Evolutionary conservation across 2,329 filamentous ascomycete species (phyloP), one percentile per base, ranked within the genome.

Genomic region (Pseudodiploospora longispora): DNA sequence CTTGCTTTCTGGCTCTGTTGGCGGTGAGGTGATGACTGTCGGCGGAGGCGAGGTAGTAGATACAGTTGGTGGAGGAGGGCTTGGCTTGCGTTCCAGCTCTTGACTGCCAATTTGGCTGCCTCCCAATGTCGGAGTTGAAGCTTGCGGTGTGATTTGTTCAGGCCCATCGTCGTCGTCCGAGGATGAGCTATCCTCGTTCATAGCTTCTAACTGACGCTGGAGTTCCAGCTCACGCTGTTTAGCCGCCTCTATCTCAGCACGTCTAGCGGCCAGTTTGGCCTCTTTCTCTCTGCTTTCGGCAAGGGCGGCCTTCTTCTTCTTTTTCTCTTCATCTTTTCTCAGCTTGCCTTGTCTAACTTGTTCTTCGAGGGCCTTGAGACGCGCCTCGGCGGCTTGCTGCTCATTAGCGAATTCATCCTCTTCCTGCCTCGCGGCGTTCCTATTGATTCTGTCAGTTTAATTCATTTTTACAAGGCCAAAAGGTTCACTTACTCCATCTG

Each of bases 261-360:
- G 82, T 56, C 93, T 87, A 32, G 86, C 84, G 27, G 87, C 87
- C 51, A 96, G 72, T 61, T 85, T 84, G 42, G 82, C 74, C 62
- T 97, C 91, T 61, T 94, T 90, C 56, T 95, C 87, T 64, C 88
- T 91, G 6, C 89, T 80, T 54, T 93, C 87, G 40, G 85, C 85
- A 58, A 86, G 74, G 7, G 89, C 89, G 27, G 88, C 91, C 69
- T 95, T 90, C 71, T 89, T 93, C 55, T 79, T 84, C 50, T 83
- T 87, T 72, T 95, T 96, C 68, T 96, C 93, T 63, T 98, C 93
- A 54, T 94, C 86, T 66, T 95, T 97, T 73, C 88, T 91, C 42
- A 97, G 69, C 70, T 97, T 98, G 57, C 90, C 88, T 60, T 90
- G 87, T 50, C 83, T 83, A 42, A 97, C 89, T 64, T 96, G 89